These are phyloP conservation scores for Macaranga tanarius DNA, from an alignment of 441 rosid species.

Conservation along the genomic window DNA sequence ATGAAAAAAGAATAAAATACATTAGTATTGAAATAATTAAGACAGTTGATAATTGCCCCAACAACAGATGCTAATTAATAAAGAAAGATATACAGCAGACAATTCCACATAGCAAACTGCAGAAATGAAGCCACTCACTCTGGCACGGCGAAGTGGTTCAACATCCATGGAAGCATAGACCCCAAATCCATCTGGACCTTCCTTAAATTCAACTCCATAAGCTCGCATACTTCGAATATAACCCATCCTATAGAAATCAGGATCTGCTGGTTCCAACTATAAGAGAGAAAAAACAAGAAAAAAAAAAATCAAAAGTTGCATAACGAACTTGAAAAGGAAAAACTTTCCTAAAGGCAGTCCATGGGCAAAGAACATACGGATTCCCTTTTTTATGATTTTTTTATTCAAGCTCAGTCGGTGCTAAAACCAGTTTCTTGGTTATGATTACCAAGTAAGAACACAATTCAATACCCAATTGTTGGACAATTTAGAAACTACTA, in stretches of 20 bases:
- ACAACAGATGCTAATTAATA: background rate
- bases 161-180: conserved; percentile 89
- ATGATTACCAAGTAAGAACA: background rate
- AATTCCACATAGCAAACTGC: background rate
- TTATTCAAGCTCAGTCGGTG: background rate
- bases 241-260: conserved; percentile 92
- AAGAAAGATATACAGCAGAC: background rate
- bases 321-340: background rate
- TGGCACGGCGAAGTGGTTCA: conserved; percentile 79
- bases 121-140: conserved; percentile 49
- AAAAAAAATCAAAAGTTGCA: background rate
- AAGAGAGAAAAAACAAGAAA: background rate
- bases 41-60: background rate
- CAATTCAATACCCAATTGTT: background rate
- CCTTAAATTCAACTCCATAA: conserved; percentile 83
- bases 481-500: background rate
- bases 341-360: background rate
- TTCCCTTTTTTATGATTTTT: background rate
- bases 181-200: conserved; percentile 89
- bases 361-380: background rate
- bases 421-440: background rate
- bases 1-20: background rate
- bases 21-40: background rate
- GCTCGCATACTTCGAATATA: conserved; percentile 80
- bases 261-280: conserved; percentile 70